Evolutionary conservation across 768 basidiomycete genomes (phyloP).

Genomic region (Rhizopogon rudus): DNA sequence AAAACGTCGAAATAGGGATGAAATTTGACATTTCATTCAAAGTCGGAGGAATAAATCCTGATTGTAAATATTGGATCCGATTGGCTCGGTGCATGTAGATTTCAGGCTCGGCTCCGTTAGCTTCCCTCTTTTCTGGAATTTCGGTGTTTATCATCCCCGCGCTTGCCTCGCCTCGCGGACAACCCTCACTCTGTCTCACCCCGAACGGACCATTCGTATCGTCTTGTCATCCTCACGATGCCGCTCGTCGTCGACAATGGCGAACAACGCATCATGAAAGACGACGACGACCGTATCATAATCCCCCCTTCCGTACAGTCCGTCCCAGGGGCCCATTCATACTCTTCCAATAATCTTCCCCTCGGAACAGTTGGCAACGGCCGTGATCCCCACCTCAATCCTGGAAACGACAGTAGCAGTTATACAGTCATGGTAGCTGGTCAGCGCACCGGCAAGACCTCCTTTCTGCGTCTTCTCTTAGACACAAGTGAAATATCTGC

Average conservation of each 20-base stretch:
- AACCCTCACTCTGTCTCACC: constrained; percentile 38
- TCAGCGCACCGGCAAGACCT: constrained; percentile 80
- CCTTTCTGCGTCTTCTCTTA: constrained; percentile 80
- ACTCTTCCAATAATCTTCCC: constrained; percentile 22
- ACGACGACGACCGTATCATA: constrained; percentile 31
- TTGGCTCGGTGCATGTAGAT: constrained; percentile 57
- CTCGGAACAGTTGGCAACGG: constrained; percentile 23
- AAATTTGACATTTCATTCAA: background rate
- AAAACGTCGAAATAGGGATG: constrained; percentile 7
- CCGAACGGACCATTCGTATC: constrained; percentile 43
- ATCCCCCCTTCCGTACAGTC: constrained; percentile 21
- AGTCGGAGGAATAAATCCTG: constrained; percentile 1
- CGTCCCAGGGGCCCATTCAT: constrained; percentile 18
- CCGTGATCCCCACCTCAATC: constrained; percentile 17
- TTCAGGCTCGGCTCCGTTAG: constrained; percentile 41
- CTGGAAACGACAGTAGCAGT: constrained; percentile 24
- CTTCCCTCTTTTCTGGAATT: constrained; percentile 41
- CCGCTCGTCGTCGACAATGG: constrained; percentile 55
- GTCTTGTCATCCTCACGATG: constrained; percentile 23
- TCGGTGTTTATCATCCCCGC: constrained; percentile 55
- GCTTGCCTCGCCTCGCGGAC: constrained; percentile 59
- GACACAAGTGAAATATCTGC: constrained; percentile 71
- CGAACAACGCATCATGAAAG: constrained; percentile 46
- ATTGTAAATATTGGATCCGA: constrained; percentile 37
- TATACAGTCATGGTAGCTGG: constrained; percentile 81